Base-by-base conservation (phyloP, 495 filamentous ascomycete genomes). In the Aspergillus heteromorphus region DNA sequence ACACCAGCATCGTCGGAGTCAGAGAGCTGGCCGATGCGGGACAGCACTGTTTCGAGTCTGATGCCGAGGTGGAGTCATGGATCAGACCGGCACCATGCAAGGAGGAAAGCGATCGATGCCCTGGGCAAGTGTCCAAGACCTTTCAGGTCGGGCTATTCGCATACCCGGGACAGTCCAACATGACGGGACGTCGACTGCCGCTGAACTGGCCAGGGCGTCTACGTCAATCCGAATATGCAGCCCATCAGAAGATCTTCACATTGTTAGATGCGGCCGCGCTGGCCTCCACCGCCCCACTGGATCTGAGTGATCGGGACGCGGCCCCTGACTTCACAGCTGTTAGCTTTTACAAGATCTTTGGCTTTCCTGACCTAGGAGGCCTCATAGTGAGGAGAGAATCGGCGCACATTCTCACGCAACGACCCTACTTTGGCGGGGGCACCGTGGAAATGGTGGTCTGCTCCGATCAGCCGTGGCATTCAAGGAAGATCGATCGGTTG, bases 281-380 rank as follows among this genome's bases (percentile, higher is more conserved):
- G 43, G 86, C 82, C 10, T 83, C 87, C 59, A 91, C 87, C 17
- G 74, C 76, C 2, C 80, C 79, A 2, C 69, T 91, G 52, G 77
- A 82, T 57, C 77, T 92, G 21, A 77, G 73, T 40, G 74, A 90
- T 54, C 60, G 79, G 2, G 70, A 74, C 9, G 68, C 64, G 16
- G 84, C 87, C 9, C 87, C 87, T 0, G 88, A 92, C 59, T 91
- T 91, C 56, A 82, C 76, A 6, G 82, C 79, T 31, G 54, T 91
- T 19, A 87, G 84, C 8, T 83, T 91, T 62, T 91, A 91, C 68
- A 92, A 92, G 68, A 87, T 91, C 49, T 91, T 91, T 63, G 88
- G 88, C 13, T 88, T 88, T 53, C 88, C 88, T 0, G 84, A 91
- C 51, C 74, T 92, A 14, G 88, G 88, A 1, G 87, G 79, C 5